Conservation (phyloP, 1,139 yeast genomes). For the Scheffersomyces titani region DNA sequence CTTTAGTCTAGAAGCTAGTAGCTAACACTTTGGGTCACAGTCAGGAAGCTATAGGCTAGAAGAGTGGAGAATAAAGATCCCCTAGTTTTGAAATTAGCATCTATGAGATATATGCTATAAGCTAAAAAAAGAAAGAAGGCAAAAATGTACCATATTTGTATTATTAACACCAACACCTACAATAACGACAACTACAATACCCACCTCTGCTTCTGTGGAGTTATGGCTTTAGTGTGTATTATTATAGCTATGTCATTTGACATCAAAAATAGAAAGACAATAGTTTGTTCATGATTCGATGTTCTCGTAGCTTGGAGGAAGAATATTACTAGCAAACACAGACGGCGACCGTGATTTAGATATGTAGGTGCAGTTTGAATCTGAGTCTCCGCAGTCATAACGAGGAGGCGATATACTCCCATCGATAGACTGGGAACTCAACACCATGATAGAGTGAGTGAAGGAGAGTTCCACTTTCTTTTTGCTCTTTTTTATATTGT, state of each 20-base stretch:
- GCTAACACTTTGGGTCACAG: background rate
- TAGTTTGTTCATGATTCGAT: background rate
- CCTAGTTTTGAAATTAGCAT: no score
- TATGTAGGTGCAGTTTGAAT: background rate
- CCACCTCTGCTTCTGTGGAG: background rate
- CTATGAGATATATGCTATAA: background rate
- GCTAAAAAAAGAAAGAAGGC: background rate
- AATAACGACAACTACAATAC: background rate
- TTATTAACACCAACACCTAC: background rate
- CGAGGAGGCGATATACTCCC: slow-evolving; percentile 13
- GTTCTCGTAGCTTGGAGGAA: slow-evolving; percentile 6
- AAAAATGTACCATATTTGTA: background rate
- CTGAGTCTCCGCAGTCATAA: slow-evolving; percentile 3
- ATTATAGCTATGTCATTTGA: background rate
- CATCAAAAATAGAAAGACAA: background rate
- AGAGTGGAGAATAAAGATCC: background rate
- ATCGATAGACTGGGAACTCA: slow-evolving; percentile 11
- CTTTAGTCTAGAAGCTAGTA: no score
- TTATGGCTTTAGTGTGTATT: background rate
- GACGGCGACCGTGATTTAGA: background rate
- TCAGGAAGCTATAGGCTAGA: background rate
- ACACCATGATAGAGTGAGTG: slow-evolving; percentile 13
- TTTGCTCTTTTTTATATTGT: slow-evolving; percentile 4
- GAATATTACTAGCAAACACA: background rate
- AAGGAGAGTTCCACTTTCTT: slow-evolving; percentile 16